Evolutionary conservation across 495 filamentous ascomycete species (phyloP).

Genomic region (Aspergillus wentii): DNA sequence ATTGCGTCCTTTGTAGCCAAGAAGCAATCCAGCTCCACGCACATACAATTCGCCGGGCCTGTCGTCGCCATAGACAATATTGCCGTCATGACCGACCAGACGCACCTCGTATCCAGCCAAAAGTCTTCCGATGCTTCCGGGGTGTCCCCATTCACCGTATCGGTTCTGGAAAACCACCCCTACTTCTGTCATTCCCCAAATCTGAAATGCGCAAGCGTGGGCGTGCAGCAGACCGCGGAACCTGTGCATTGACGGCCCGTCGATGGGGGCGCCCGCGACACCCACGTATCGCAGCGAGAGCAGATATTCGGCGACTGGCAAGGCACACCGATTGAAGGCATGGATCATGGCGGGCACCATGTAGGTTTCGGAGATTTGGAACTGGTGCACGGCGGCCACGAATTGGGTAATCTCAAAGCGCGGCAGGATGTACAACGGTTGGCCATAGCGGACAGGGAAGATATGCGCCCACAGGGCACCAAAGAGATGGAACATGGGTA

Average conservation of each 20-base stretch:
- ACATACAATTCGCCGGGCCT: constrained; percentile 50
- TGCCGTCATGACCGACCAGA: constrained; percentile 47
- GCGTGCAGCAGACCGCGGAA: constrained; percentile 14
- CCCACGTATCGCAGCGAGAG: constrained; percentile 39
- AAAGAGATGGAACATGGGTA: constrained; percentile 65
- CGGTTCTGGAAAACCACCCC: constrained; percentile 51
- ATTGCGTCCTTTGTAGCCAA: constrained; percentile 33
- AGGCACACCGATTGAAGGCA: constrained; percentile 37
- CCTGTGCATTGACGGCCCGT: constrained; percentile 18
- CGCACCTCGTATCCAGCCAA: constrained; percentile 62
- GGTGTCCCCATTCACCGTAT: constrained; percentile 31
- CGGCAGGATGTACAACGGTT: constrained; percentile 53
- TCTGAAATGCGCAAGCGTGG: constrained; percentile 13
- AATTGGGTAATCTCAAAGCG: constrained; percentile 55
- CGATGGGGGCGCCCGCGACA: constrained; percentile 20
- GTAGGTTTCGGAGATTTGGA: constrained; percentile 56
- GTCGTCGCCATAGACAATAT: constrained; percentile 41
- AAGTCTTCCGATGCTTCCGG: constrained; percentile 60
- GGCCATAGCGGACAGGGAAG: constrained; percentile 50
- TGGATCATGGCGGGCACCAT: constrained; percentile 60
- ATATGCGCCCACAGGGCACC: constrained; percentile 49
- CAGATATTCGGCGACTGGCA: constrained; percentile 41
- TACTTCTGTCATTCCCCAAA: constrained; percentile 41
- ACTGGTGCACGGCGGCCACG: constrained; percentile 49
- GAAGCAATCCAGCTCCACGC: constrained; percentile 33